Evolutionary conservation across 495 filamentous ascomycete species (phyloP), one percentile per base, ranked within the genome.

Genomic region (Rhypophila decipiens): DNA sequence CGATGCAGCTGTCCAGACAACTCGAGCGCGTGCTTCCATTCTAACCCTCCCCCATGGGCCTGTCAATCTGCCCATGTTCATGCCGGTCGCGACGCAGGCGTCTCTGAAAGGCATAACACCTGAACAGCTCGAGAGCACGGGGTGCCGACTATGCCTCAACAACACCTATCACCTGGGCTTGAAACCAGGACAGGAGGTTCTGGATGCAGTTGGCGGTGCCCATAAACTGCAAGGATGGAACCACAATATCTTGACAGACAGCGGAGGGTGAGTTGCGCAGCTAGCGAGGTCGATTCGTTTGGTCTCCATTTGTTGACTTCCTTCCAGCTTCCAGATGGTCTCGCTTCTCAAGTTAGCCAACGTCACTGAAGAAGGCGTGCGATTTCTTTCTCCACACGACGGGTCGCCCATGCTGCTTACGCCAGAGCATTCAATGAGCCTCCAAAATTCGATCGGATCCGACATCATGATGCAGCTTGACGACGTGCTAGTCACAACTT

Each of bases 401-500:
- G 89, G 90, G 47, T 78, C 83, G 0, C 90, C 91, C n/a, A 97
- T 97, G 93, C 80, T 97, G 9, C 82, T 99, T 11, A 97, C 94
- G 0, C 93, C 93, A 3, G 93, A 99, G 63, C 91, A 96, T 68
- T 97, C 93, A 1, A 97, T 97, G 49, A 84, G 85, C 19, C 78
- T 99, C 15, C 93, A 99, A 60, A 96, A 97, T 64, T 88, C 85
- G 24, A 97, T 99, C 57, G 94, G 93, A 57, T 93, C 88, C 43
- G 93, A 99, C 70, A 97, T 99, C 57, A 95, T 97, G 24, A 97
- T 99, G 94, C 94, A 97, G 66, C 78, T 99, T 7, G 93, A 99
- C 69, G 93, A 99, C 61, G 94, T 99, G 31, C 84, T 97, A 42
- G 90, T 86, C 18, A 95, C 94, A 9, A 97, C 93, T 0, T 95